Base-by-base conservation (phyloP, 345 rosid genomes). In the Stellera chamaejasme region DNA sequence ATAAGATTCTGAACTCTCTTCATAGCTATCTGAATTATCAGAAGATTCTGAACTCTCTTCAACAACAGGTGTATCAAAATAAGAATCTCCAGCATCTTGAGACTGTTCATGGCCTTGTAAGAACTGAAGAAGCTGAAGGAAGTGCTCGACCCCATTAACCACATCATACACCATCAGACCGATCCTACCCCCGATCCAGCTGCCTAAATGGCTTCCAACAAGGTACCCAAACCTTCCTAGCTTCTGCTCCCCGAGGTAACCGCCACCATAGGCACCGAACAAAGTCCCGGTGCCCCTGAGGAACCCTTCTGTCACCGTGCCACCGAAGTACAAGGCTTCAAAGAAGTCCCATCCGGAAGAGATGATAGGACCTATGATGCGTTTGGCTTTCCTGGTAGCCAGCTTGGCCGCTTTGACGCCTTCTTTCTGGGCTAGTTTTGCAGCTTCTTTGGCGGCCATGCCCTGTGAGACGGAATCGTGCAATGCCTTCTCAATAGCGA, bases 271-370 rank as follows among this genome's bases (percentile, higher is more conserved):
- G 26, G 97, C 79, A 13, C 95, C 97, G 43, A 71, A 60, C 59
- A 89, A 65, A 19, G 97, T 89, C 15, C 97, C 95, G 2, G 74
- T 72, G 53, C 91, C 97, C 49, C 95, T 82, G 41, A 86, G 79
- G 70, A 82, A 75, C 55, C 89, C 97, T 68, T 86, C 97, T 0
- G 89, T 77, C 36, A 83, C 28, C 23, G 87, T 83, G 58, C 97
- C 95, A 1, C 95, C 97, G 64, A 83, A 86, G 66, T 89, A 89
- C 26, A 89, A 56, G 6, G 97, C 95, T 66, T 89, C 97, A 26
- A 89, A 89, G 65, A 89, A 89, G 75, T 89, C 95, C 97, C 97
- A 86, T 7, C 97, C 95, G 2, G 89, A 77, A 52, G 97, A 80
- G 10, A 89, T 79, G 26, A 89, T 68, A 16, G 97, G 97, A 11